Evolutionary conservation across 2,329 filamentous ascomycete genomes (phyloP).

Genomic region (Westerdykella aurantiaca): DNA sequence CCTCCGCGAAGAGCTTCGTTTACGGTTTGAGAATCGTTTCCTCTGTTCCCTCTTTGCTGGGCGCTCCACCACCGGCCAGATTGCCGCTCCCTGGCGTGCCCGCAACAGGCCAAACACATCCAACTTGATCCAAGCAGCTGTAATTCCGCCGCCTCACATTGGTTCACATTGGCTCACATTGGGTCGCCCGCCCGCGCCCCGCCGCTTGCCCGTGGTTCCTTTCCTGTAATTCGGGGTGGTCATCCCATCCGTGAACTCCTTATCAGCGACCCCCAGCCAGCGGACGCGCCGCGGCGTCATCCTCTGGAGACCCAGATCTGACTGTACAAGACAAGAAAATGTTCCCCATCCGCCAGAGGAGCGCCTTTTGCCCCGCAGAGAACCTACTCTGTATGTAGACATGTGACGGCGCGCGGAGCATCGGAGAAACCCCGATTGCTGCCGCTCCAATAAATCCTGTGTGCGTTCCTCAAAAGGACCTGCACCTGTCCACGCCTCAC

Average conservation of each 20-base stretch:
- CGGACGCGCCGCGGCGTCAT: conserved; percentile 16
- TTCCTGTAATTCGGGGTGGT: conserved; percentile 33
- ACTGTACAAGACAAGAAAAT: too few relatives aligned
- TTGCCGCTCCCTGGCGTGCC: conserved; percentile 17
- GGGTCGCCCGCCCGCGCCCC: conserved; percentile 6
- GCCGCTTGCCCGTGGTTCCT: conserved; percentile 15
- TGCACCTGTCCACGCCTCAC: too few relatives aligned
- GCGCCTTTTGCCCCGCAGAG: too few relatives aligned
- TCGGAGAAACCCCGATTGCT: not conserved
- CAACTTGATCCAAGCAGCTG: not conserved
- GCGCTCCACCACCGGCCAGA: conserved; percentile 23
- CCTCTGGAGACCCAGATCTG: conserved; percentile 1
- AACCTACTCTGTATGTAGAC: too few relatives aligned
- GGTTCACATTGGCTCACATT: conserved; percentile 13
- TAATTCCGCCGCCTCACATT: conserved; percentile 21
- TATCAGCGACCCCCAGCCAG: conserved; percentile 25
- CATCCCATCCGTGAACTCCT: conserved; percentile 20
- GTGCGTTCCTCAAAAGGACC: too few relatives aligned
- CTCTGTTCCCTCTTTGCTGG: not conserved
- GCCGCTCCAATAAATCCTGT: too few relatives aligned
- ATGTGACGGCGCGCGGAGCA: not conserved
- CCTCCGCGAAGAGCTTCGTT: too few relatives aligned
- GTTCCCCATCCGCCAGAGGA: too few relatives aligned
- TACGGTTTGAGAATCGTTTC: too few relatives aligned
- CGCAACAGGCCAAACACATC: not conserved